Evolutionary conservation across 208 protist genomes (phyloP).

Genomic region (Trypanosoma conorhini): DNA sequence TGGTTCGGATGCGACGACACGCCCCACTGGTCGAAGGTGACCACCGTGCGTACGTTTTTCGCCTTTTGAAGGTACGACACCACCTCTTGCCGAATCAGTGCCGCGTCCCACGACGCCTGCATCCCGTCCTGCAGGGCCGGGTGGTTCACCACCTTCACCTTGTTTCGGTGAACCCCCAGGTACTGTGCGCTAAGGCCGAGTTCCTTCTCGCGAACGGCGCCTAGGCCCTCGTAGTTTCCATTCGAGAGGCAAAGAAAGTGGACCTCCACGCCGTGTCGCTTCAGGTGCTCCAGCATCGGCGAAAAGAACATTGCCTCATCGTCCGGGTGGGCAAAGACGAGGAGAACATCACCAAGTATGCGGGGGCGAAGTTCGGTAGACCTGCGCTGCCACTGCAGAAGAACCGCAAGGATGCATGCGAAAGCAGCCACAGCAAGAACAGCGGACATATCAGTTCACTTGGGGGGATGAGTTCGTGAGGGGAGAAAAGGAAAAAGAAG

Average conservation of each 20-base stretch:
- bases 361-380: conserved; percentile 24
- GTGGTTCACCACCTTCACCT: conserved; percentile 81
- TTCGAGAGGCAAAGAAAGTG: conserved; percentile 95
- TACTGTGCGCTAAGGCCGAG: conserved; percentile 79
- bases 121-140: conserved; percentile 89
- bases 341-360: conserved; percentile 77
- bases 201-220: conserved; percentile 82
- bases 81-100: conserved; percentile 56
- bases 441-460: conserved; percentile 3
- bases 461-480: neutral
- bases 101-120: conserved; percentile 57
- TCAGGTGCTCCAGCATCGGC: conserved; percentile 64
- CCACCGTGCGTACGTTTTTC: conserved; percentile 74
- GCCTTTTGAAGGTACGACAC: conserved; percentile 56
- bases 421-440: conserved; percentile 13
- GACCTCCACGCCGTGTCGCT: conserved; percentile 34
- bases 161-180: conserved; percentile 55
- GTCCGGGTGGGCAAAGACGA: conserved; percentile 93
- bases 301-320: conserved; percentile 94
- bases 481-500: conserved; percentile 1
- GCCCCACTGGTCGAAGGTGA: conserved; percentile 96
- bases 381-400: conserved; percentile 51
- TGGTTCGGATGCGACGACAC: conserved; percentile 97
- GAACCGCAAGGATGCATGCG: conserved; percentile 27
- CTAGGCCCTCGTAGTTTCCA: conserved; percentile 84